Percentiles rank a stretch among this genome's conserved stretches.
phyloP scores from a whole-genome alignment of 2,329 filamentous ascomycete genomes.

The Metarhizium rileyi region DNA sequence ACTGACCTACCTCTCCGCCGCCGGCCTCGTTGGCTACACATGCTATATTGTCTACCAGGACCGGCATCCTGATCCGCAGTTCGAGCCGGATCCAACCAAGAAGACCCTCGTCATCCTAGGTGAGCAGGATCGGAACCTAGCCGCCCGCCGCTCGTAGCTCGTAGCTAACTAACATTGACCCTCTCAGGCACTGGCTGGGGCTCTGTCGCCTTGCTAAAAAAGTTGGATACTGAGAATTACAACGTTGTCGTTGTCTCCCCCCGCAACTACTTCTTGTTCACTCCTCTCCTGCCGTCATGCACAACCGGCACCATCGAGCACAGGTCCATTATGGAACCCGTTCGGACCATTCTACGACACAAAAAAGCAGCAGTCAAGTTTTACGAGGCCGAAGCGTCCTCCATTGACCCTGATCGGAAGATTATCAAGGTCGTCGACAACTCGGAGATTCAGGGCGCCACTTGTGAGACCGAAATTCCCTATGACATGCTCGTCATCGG shows the following conservation, averaged over 20 bases:
- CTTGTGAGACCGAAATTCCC: conserved; percentile 74
- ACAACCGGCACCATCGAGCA: conserved; percentile 97
- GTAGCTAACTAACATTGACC: background rate
- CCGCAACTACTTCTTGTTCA: conserved; percentile 99
- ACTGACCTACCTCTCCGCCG: conserved; percentile 63
- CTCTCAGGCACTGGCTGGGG: conserved; percentile 85
- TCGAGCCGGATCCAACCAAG: conserved; percentile 72
- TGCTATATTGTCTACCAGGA: conserved; percentile 75
- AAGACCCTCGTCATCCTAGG: conserved; percentile 95
- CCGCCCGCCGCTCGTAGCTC: background rate
- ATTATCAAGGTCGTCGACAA: conserved; percentile 83
- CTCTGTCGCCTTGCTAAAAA: conserved; percentile 92
- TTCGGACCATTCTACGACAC: conserved; percentile 89
- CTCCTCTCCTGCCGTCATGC: conserved; percentile 90
- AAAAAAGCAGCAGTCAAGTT: conserved; percentile 91
- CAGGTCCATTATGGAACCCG: conserved; percentile 98
- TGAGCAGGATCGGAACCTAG: conserved; percentile 32
- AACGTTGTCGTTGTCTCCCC: conserved; percentile 97
- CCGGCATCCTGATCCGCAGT: conserved; percentile 73
- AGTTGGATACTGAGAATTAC: conserved; percentile 98
- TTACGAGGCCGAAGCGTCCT: conserved; percentile 95
- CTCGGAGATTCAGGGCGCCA: conserved; percentile 82
- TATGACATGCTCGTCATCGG: conserved; percentile 98
- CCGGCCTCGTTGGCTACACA: conserved; percentile 61
- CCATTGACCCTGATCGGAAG: conserved; percentile 88